Conservation (phyloP, 164 flowering plant genomes). For the Taxillus chinensis region DNA sequence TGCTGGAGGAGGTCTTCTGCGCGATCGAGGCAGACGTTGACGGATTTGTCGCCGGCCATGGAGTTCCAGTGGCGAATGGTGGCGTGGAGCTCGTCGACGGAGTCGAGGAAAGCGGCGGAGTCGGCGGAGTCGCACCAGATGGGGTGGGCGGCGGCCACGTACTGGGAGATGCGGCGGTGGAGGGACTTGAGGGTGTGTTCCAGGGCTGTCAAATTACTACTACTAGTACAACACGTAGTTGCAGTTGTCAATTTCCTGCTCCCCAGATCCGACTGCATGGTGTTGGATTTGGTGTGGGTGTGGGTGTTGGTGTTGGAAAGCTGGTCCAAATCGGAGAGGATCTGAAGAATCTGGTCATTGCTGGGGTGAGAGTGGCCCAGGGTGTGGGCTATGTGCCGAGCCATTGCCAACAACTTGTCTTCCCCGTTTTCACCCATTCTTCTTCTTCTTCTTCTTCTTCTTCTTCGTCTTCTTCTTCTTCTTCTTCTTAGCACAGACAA, state of each 20-base stretch:
- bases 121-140: slow-evolving; percentile 77
- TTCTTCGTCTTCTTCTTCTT: too few relatives aligned
- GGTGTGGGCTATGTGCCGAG: slow-evolving; percentile 88
- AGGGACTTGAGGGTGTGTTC: slow-evolving; percentile 42
- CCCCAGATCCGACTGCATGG: background rate
- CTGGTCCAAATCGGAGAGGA: slow-evolving; percentile 82
- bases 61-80: slow-evolving; percentile 49
- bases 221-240: slow-evolving; percentile 15
- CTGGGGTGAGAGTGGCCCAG: slow-evolving; percentile 68
- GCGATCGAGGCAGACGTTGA: slow-evolving; percentile 42
- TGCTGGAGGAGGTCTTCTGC: slow-evolving; percentile 76
- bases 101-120: slow-evolving; percentile 59
- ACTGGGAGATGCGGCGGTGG: slow-evolving; percentile 58
- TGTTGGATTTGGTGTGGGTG: background rate
- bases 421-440: slow-evolving; percentile 62
- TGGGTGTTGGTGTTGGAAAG: slow-evolving; percentile 28
- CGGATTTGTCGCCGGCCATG: slow-evolving; percentile 34
- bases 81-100: slow-evolving; percentile 52
- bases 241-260: background rate
- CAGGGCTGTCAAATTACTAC: slow-evolving; percentile 17
- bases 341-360: slow-evolving; percentile 83
- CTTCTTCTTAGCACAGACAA: too few relatives aligned
- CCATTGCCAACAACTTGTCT: slow-evolving; percentile 76
- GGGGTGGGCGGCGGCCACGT: slow-evolving; percentile 41
- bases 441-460: too few relatives aligned